These are phyloP conservation scores for Ophiostoma ulmi DNA, from an alignment of 2,329 filamentous ascomycete species.

Conservation along the genomic window DNA sequence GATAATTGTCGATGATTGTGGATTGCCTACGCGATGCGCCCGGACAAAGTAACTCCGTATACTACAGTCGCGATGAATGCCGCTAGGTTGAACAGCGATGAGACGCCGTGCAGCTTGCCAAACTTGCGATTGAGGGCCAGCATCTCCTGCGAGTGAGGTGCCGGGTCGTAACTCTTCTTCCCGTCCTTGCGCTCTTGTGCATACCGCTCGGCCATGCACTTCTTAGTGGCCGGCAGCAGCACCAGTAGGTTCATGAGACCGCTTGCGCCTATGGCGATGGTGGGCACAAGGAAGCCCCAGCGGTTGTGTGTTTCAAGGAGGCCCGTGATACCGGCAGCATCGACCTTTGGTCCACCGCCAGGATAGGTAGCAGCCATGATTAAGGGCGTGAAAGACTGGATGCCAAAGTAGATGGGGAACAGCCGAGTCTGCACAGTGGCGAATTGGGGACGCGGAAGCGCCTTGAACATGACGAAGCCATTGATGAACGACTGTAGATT, in stretches of 20 bases:
- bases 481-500: conserved; percentile 59
- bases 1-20: neutral
- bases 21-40: conserved; percentile 44
- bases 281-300: conserved; percentile 60
- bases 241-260: conserved; percentile 65
- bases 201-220: conserved; percentile 68
- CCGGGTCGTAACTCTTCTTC: conserved; percentile 75
- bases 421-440: conserved; percentile 70
- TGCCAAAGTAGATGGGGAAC: conserved; percentile 82
- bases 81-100: conserved; percentile 70
- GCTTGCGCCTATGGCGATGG: conserved; percentile 64
- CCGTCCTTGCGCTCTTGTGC: conserved; percentile 84
- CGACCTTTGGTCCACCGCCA: conserved; percentile 41
- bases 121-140: conserved; percentile 72
- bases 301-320: conserved; percentile 57
- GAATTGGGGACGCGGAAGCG: conserved; percentile 75
- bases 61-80: conserved; percentile 64
- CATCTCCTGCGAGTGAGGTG: conserved; percentile 83
- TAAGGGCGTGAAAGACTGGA: conserved; percentile 72
- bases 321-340: conserved; percentile 44
- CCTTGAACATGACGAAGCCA: conserved; percentile 69
- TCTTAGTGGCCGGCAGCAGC: conserved; percentile 69
- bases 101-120: conserved; percentile 72
- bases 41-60: conserved; percentile 72
- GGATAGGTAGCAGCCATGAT: conserved; percentile 77